Conservation (phyloP, 306 rosid species). For the Citrullus amarus region DNA sequence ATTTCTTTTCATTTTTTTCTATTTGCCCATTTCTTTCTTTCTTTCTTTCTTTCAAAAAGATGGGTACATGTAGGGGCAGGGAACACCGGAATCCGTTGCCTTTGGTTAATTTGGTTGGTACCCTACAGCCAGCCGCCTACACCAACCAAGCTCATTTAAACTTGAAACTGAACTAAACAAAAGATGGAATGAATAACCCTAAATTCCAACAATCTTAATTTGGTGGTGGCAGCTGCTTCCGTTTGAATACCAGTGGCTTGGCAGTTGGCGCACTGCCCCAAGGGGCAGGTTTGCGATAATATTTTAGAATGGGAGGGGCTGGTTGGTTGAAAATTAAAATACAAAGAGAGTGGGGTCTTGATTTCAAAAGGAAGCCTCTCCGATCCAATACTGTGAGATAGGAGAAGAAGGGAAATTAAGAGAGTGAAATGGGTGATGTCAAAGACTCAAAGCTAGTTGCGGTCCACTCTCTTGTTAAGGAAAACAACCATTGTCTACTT, state of each 20-base stretch:
- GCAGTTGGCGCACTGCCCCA: no score
- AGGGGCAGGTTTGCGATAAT: no score
- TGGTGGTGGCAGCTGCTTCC: background rate
- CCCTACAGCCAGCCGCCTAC: background rate
- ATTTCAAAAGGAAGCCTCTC: background rate
- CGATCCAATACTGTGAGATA: background rate
- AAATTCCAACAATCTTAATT: background rate
- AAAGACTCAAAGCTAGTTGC: background rate
- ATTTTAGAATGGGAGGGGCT: background rate
- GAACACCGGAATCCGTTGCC: background rate
- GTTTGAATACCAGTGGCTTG: background rate
- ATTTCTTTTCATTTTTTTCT: background rate
- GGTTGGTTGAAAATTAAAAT: background rate
- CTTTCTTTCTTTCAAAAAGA: background rate
- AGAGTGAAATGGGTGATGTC: background rate
- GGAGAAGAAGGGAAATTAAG: background rate
- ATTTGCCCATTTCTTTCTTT: background rate
- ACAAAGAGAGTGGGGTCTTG: background rate
- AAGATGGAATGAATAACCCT: background rate
- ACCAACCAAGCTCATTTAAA: background rate
- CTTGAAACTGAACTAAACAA: no score
- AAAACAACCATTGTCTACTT: slow-evolving; percentile 1
- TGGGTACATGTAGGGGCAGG: background rate
- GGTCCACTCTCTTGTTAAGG: background rate
- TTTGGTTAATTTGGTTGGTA: background rate